These are phyloP conservation scores for Marasmius oreades DNA, from an alignment of 1,284 basidiomycete genomes.

Conservation along the genomic window DNA sequence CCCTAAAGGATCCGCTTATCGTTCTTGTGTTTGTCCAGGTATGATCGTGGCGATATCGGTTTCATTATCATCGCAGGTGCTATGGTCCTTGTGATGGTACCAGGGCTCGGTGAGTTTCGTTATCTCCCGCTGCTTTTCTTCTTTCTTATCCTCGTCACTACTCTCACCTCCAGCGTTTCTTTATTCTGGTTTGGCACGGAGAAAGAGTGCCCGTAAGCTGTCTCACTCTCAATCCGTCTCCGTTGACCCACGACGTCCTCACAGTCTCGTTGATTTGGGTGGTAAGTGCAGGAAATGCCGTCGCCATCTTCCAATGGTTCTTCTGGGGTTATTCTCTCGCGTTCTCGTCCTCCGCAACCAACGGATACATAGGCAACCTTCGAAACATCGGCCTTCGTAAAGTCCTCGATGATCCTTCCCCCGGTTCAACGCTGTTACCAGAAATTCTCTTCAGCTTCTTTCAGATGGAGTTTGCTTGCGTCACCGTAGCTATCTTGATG, in stretches of 20 bases:
- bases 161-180: constrained; percentile 57
- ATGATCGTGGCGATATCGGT: constrained; percentile 69
- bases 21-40: constrained; percentile 29
- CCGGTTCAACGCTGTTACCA: constrained; percentile 70
- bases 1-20: not conserved
- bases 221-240: not conserved
- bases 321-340: constrained; percentile 85
- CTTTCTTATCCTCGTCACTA: constrained; percentile 9
- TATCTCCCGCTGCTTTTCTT: not conserved
- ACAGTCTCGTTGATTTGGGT: constrained; percentile 66
- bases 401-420: constrained; percentile 76
- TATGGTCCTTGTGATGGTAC: constrained; percentile 80
- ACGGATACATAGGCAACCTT: constrained; percentile 80
- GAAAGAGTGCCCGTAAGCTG: constrained; percentile 31
- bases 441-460: constrained; percentile 81
- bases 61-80: constrained; percentile 79
- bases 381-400: constrained; percentile 65
- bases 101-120: constrained; percentile 54
- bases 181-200: constrained; percentile 82
- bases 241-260: not conserved
- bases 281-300: constrained; percentile 66
- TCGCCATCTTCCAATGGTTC: constrained; percentile 89
- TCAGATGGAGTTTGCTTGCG: constrained; percentile 86
- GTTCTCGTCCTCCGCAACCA: constrained; percentile 73
- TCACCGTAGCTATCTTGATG: constrained; percentile 74